A percentile compares a stretch with the other conserved stretches of the same genome.
Conservation (phyloP, 179 eudicot species). For the Beta lomatogona region DNA sequence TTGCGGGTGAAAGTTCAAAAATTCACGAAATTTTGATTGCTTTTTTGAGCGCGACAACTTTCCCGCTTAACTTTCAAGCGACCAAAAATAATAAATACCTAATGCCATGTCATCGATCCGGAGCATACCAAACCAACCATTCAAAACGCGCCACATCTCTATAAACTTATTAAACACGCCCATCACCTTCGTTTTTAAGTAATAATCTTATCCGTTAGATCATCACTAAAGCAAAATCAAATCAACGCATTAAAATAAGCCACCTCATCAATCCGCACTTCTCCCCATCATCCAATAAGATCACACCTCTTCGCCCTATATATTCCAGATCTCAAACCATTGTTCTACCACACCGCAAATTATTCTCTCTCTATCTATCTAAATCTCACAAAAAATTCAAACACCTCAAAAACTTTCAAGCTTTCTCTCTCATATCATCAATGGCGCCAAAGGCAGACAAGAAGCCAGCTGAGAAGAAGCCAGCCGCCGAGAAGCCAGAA, state of each 20-base stretch:
- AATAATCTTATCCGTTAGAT: conserved; percentile 21
- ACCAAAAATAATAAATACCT: not conserved
- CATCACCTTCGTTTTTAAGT: not conserved
- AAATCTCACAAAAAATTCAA: too few species aligned
- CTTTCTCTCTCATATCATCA: not conserved
- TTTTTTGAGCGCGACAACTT: not conserved
- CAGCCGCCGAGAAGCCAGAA: conserved; percentile 51
- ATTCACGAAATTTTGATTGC: not conserved
- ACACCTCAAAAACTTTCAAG: not conserved
- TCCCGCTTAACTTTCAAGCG: conserved; percentile 25
- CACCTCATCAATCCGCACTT: conserved; percentile 25
- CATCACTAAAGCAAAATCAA: not conserved
- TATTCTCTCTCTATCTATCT: not conserved
- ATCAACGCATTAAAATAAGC: not conserved
- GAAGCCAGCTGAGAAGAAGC: conserved; percentile 63
- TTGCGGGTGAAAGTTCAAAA: too few species aligned
- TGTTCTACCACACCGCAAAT: not conserved
- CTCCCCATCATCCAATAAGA: conserved; percentile 10
- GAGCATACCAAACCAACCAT: not conserved
- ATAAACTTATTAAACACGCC: not conserved
- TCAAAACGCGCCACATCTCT: not conserved
- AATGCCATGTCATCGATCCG: conserved; percentile 26
- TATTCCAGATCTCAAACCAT: conserved; percentile 11
- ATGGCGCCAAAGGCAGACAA: conserved; percentile 66
- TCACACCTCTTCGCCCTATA: conserved; percentile 8